Evolutionary conservation across 2,329 filamentous ascomycete species (phyloP), one percentile per base, ranked within the genome.

Genomic region (Arthroderma sp.): DNA sequence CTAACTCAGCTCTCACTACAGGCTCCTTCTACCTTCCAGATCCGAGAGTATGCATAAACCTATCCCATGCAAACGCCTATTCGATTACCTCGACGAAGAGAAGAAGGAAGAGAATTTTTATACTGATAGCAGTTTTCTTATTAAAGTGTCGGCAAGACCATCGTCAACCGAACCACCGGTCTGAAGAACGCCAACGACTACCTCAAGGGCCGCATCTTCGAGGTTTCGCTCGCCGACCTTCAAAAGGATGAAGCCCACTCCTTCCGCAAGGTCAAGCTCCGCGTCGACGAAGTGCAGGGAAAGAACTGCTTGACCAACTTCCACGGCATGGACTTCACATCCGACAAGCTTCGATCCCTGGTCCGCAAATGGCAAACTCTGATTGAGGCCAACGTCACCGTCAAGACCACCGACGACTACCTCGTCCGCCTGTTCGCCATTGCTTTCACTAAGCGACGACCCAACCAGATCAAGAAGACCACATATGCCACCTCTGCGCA

Each of bases 301-400:
- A 95, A 95, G 82, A 96, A 94, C 83, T 96, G 91, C 77, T 75
- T 98, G 72, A 96, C 91, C 78, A 95, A 95, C 82, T 98, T 98
- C 84, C 88, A 98, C 81, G 91, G 91, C 61, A 81, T 98, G 69
- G 91, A 98, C 76, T 96, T 98, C 83, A 98, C 91, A 68, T 95
- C 91, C 61, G 91, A 98, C 81, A 98, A 98, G 81, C 83, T 98
- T 62, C 85, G 91, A 67, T 96, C 91, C 54, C 83, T 98, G 57
- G 91, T 98, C 61, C 88, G 91, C 76, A 98, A 98, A 78, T 98
- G 91, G 91, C 91, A 98, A 75, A 83, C 88, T 54, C 79, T 98
- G 65, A 96, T 98, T 60, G 91, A 98, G 81, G 91, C 91, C 77
- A 98, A 98, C 72, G 81, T 96, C 65, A 94, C 93, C 57, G 88